phyloP scores from a whole-genome alignment of 2,329 filamentous ascomycete genomes.

The Parastagonospora nodorum region DNA sequence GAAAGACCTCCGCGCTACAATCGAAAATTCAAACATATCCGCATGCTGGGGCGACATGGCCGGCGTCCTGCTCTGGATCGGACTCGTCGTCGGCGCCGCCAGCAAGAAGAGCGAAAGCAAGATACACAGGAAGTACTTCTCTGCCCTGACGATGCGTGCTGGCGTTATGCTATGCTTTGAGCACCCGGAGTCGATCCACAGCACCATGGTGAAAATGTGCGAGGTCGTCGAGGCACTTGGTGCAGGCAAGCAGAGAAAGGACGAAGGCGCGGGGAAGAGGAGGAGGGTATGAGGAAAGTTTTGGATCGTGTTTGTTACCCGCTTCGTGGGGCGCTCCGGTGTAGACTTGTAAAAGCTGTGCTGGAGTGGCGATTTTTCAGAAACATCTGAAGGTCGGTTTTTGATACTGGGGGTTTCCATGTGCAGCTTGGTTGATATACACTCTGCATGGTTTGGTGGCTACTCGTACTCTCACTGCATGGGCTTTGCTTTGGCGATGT shows the following conservation, averaged over 20 bases:
- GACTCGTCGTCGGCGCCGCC: constrained; percentile 40
- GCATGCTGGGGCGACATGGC: constrained; percentile 45
- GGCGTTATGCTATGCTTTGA: constrained; percentile 44
- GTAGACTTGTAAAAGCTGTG: constrained; percentile 13
- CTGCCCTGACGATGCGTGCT: constrained; percentile 37
- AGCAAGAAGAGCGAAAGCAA: constrained; percentile 27
- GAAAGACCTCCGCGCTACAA: constrained; percentile 21
- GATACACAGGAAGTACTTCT: constrained; percentile 35
- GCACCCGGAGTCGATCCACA: constrained; percentile 38
- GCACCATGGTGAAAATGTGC: constrained; percentile 34
- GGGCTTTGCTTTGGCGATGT: neutral
- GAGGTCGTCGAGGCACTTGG: constrained; percentile 25
- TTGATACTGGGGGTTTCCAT: neutral
- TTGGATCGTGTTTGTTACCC: neutral
- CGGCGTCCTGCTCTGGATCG: constrained; percentile 46
- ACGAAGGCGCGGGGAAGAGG: constrained; percentile 15
- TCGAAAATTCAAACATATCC: constrained; percentile 39
- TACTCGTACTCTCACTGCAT: neutral
- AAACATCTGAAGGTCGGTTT: constrained; percentile 1
- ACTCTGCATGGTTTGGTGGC: too few relatives aligned
- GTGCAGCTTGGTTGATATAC: neutral
- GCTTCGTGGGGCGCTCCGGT: constrained; percentile 1
- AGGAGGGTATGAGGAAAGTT: constrained; percentile 8
- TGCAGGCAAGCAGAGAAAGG: neutral
- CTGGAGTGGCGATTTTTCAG: constrained; percentile 18